These are phyloP conservation scores for Aaosphaeria arxii DNA, from an alignment of 2,329 filamentous ascomycete genomes.

Conservation along the genomic window DNA sequence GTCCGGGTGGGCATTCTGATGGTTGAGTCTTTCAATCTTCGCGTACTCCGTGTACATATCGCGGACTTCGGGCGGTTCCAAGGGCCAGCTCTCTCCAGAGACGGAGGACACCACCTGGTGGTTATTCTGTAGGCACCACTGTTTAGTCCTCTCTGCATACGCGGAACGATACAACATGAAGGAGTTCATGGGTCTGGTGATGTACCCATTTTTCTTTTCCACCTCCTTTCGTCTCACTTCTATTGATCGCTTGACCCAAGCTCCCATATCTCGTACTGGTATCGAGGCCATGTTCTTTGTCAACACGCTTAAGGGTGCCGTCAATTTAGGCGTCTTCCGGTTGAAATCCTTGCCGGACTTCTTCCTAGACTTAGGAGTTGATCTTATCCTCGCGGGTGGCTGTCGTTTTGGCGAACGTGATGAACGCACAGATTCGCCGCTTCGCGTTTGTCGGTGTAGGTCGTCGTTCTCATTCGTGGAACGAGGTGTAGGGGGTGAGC, in stretches of 20 bases:
- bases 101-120: conserved; percentile 88
- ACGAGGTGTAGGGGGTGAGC: conserved; percentile 43
- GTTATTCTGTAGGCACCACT: conserved; percentile 79
- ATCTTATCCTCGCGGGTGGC: conserved; percentile 21
- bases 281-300: conserved; percentile 62
- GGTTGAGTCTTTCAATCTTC: conserved; percentile 77
- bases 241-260: conserved; percentile 70
- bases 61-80: conserved; percentile 71
- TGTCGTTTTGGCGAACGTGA: conserved; percentile 22
- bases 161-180: conserved; percentile 98
- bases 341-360: conserved; percentile 44
- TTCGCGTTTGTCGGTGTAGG: conserved; percentile 39
- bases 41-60: conserved; percentile 77
- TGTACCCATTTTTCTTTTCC: conserved; percentile 68
- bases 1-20: conserved; percentile 77
- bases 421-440: conserved; percentile 19
- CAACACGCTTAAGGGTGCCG: conserved; percentile 67
- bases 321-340: conserved; percentile 54
- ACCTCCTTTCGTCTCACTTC: conserved; percentile 68
- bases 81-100: conserved; percentile 81
- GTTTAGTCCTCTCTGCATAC: conserved; percentile 82
- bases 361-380: conserved; percentile 41
- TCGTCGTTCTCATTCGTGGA: conserved; percentile 42
- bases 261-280: conserved; percentile 72
- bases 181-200: conserved; percentile 93